Evolutionary conservation across 805 yeast species (phyloP), one percentile per base, ranked within the genome.

Genomic region (Ascoidea asiatica): DNA sequence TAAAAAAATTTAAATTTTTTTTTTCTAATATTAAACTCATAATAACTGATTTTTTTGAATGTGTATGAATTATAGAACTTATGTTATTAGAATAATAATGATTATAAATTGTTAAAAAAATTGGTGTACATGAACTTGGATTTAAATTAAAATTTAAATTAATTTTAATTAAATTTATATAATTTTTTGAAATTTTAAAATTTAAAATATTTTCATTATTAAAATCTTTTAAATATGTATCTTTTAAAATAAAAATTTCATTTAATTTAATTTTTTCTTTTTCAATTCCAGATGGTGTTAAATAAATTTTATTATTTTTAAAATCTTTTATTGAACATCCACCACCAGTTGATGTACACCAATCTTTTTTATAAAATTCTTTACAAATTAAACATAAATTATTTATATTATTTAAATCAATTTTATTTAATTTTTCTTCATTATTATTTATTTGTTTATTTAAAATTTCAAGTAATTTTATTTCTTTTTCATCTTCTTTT

Each of bases 341-440:
- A 29, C 97, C 97, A 2, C 95, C 97, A 1, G 97, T 90, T 2
- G 97, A 97, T 0, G 95, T 80, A 53, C 86, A 90, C 95, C 96
- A 88, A 43, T 84, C 81, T 56, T 82, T 81, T 52, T 74, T 69
- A 59, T 82, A 90, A 58, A 90, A 86, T 17, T 73, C 64, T 43
- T 75, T 67, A 58, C 96, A 88, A 23, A 89, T 69, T 48, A 81
- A 83, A 59, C 95, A 87, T 49, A 89, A 85, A 53, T 83, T 65
- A 54, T 82, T 79, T 2, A 95, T 95, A 0, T n/a, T n/a, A n/a
- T n/a, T n/a, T n/a, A n/a, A n/a, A n/a, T n/a, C n/a, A n/a, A n/a
- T n/a, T n/a, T n/a, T n/a, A n/a, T n/a, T n/a, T n/a, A n/a, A n/a
- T n/a, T n/a, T n/a, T n/a, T n/a, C n/a, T n/a, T n/a, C n/a, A n/a